Conservation (phyloP, 495 filamentous ascomycete species). For the Podospora pseudocomata region DNA sequence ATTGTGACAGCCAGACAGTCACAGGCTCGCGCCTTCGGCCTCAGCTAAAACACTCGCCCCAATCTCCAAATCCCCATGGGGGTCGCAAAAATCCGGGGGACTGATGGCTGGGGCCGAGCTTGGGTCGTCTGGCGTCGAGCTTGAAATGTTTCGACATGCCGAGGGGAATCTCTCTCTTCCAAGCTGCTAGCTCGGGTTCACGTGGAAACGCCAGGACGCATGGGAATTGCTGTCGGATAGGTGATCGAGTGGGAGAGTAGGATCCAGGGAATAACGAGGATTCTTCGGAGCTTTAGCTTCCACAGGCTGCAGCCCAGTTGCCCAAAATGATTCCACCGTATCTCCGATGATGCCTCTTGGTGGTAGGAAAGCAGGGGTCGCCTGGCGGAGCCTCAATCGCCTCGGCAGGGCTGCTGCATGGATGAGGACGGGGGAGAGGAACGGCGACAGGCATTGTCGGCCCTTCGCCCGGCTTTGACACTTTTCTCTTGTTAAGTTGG, state of each 20-base stretch:
- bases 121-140: not conserved
- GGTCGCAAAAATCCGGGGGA: not conserved
- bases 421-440: constrained; percentile 1
- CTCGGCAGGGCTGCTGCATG: constrained; percentile 8
- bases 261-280: not conserved
- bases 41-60: not conserved
- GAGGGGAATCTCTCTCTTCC: not conserved
- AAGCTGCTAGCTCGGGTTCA: not conserved
- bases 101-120: not conserved
- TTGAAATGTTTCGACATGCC: not conserved
- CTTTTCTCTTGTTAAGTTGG: not conserved
- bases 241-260: not conserved
- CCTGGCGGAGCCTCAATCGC: constrained; percentile 7
- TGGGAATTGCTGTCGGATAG: not conserved
- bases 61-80: not conserved
- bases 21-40: not conserved
- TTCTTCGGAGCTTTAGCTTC: constrained; percentile 4
- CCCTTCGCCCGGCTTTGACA: constrained; percentile 16
- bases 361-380: constrained; percentile 4
- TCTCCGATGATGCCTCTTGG: constrained; percentile 1
- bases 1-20: not conserved
- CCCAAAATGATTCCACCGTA: not conserved
- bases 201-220: not conserved
- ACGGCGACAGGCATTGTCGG: constrained; percentile 13
- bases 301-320: not conserved